Evolutionary conservation across 1,139 yeast species (phyloP).

Genomic region (Martiniozyma asiatica): DNA sequence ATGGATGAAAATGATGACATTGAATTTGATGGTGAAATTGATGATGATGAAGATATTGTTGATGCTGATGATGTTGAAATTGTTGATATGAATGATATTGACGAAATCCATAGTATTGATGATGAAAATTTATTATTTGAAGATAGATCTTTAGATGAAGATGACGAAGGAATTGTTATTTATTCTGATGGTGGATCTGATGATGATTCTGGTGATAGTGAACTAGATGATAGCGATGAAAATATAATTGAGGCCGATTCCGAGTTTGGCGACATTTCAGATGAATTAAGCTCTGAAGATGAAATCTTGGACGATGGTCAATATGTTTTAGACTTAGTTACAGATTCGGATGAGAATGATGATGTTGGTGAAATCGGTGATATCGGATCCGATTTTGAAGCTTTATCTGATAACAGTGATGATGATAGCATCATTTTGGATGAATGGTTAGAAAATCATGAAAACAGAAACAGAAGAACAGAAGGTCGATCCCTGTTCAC

Average conservation of each 20-base stretch:
- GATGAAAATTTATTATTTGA: slow-evolving; percentile 17
- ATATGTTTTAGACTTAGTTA: slow-evolving; percentile 17
- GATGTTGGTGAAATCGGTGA: slow-evolving; percentile 28
- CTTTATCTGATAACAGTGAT: slow-evolving; percentile 27
- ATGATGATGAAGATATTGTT: slow-evolving; percentile 11
- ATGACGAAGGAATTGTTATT: slow-evolving; percentile 8
- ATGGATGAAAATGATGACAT: slow-evolving; percentile 15
- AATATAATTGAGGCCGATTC: slow-evolving; percentile 5
- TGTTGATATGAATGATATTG: too few species aligned
- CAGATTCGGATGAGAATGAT: slow-evolving; percentile 20
- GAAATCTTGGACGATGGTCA: slow-evolving; percentile 22
- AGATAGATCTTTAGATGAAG: slow-evolving; percentile 9
- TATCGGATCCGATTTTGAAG: slow-evolving; percentile 22
- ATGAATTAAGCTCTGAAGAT: slow-evolving; percentile 10
- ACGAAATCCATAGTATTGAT: too few species aligned
- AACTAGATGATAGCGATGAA: slow-evolving; percentile 4
- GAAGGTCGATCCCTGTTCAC: slow-evolving; percentile 2
- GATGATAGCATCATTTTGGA: slow-evolving; percentile 33
- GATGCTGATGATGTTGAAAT: slow-evolving; percentile 12
- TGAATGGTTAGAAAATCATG: slow-evolving; percentile 20
- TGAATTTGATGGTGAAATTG: slow-evolving; percentile 9
- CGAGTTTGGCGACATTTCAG: slow-evolving; percentile 5
- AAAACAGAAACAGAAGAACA: slow-evolving; percentile 17
- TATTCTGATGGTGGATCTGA: slow-evolving; percentile 3
- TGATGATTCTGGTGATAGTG: slow-evolving; percentile 3